Percentiles rank a stretch among this genome's conserved stretches.
Conservation (phyloP, 768 basidiomycete species). For the Strobilomyces echinocephalus region DNA sequence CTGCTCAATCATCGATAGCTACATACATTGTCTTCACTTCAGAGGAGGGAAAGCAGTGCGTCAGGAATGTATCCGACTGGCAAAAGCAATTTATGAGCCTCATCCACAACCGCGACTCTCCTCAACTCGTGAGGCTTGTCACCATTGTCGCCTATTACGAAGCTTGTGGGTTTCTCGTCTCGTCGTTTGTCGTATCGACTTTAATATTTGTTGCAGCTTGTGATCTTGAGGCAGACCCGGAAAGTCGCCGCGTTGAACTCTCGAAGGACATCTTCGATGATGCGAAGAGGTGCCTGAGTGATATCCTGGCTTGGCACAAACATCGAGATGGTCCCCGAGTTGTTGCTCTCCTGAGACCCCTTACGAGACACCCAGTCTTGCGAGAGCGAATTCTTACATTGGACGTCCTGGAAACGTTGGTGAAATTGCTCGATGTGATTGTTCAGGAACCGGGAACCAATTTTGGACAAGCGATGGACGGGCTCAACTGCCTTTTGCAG, state of each 20-base stretch:
- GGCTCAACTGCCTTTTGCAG: constrained; percentile 14
- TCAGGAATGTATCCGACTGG: constrained; percentile 15
- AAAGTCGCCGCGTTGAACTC: background rate
- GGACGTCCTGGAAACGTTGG: constrained; percentile 10
- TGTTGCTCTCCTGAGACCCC: constrained; percentile 16
- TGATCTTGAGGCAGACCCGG: background rate
- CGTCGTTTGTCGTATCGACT: too few relatives aligned
- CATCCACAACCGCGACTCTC: constrained; percentile 9
- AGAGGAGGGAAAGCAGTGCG: constrained; percentile 21
- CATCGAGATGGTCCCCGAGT: constrained; percentile 18
- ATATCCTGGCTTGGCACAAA: constrained; percentile 5
- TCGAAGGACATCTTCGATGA: constrained; percentile 3
- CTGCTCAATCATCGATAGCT: background rate
- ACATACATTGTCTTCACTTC: background rate
- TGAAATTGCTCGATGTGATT: constrained; percentile 12
- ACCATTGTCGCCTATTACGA: constrained; percentile 21
- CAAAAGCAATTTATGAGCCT: constrained; percentile 5
- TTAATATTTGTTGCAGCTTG: constrained; percentile 1
- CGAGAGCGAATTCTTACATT: constrained; percentile 13
- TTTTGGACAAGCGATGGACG: constrained; percentile 22
- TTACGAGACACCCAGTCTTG: constrained; percentile 16
- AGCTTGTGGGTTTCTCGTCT: constrained; percentile 9
- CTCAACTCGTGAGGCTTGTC: constrained; percentile 18
- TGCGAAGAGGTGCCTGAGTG: constrained; percentile 10
- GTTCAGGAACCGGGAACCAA: background rate